Evolutionary conservation across 345 rosid species (phyloP), one percentile per base, ranked within the genome.

Genomic region (Brassica rapa): DNA sequence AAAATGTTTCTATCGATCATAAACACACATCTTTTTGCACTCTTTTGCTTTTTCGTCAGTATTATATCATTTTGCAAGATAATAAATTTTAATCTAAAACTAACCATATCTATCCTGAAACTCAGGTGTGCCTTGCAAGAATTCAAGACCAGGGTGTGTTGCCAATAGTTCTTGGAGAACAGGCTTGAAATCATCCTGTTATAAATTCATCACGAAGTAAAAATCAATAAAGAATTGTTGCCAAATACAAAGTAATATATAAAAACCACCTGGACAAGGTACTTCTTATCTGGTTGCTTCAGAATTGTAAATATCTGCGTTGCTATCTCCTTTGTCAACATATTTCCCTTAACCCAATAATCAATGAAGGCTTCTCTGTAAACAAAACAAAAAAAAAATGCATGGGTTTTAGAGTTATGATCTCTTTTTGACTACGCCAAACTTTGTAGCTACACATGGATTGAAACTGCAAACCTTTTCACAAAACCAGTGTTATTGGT

Each of bases 101-200:
- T 8, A 79, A 93, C 99, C 99, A 83, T 95, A 93, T 95, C 98
- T 88, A 78, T 95, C 99, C 80, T 95, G 99, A 87, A 95, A 95
- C 86, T 95, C 99, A 43, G 99, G 99, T 33, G 98, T 95, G 77
- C 93, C 90, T 78, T 93, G 98, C 75, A 95, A 83, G 85, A 95
- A 95, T 74, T 95, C 99, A 80, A 95, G 85, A 68, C 99, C 99
- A 4, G 97, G 96, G 85, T 95, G 99, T 80, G 98, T 90, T 46
- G 97, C 89, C 85, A 95, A 82, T 35, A 95, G 83, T 85, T 95
- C 99, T 71, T 81, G 86, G 68, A 95, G 98, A 51, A 95, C 84
- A 65, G 91, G 88, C 83, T 93, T 95, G 86, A 95, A 93, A 83
- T 95, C 97, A 68, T 88, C 97, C 99, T 95, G 83, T 72, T 12